Evolutionary conservation across 352 stramenopile genomes (phyloP).

Genomic region (Albugo candida): DNA sequence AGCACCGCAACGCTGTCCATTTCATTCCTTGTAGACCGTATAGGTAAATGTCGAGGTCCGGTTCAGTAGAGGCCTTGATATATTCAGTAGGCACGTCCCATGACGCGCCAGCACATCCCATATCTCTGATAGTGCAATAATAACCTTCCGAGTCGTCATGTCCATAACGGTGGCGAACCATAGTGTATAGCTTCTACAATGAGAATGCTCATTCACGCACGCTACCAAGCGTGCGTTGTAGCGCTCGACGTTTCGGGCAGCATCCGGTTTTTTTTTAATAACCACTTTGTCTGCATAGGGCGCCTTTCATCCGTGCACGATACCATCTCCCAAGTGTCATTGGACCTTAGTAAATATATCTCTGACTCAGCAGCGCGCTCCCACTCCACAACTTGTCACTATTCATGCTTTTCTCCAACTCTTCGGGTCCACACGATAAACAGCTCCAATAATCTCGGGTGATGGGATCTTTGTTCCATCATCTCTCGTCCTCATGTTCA

Average conservation of each 20-base stretch:
- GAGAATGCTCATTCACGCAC: neutral
- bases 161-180: conserved; percentile 1
- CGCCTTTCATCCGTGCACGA: neutral
- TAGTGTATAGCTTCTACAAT: neutral
- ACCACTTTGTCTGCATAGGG: conserved; percentile 2
- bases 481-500: no score
- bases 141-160: neutral
- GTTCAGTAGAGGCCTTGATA: neutral
- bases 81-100: conserved; percentile 2
- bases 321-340: conserved; percentile 4
- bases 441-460: neutral
- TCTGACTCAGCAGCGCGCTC: neutral
- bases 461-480: no score
- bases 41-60: conserved; percentile 3
- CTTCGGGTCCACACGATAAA: neutral
- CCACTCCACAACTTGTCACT: no score
- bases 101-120: neutral
- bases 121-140: neutral
- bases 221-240: conserved; percentile 7
- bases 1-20: no score
- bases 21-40: neutral
- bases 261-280: conserved; percentile 1
- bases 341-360: neutral
- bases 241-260: conserved; percentile 1
- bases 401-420: no score